phyloP scores from a whole-genome alignment of 2,329 filamentous ascomycete genomes.

The Ophiostoma montium region DNA sequence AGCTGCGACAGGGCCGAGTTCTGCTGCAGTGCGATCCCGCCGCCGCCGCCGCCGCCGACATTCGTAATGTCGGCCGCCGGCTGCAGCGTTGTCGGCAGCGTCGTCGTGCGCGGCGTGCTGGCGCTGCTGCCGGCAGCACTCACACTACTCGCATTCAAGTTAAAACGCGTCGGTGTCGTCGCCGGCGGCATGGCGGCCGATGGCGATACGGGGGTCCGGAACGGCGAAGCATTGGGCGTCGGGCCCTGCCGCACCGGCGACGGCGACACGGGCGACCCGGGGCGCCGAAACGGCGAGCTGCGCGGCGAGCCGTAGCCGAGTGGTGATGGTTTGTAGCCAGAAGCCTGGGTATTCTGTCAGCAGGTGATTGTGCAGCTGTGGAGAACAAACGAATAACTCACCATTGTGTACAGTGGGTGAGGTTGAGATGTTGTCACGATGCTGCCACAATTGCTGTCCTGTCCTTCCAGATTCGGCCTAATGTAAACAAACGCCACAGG shows the following conservation, averaged over 20 bases:
- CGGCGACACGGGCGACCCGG: constrained; percentile 50
- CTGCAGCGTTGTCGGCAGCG: constrained; percentile 18
- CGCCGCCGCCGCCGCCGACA: no score
- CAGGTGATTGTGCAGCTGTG: not conserved
- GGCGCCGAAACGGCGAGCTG: constrained; percentile 48
- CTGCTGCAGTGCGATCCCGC: constrained; percentile 17
- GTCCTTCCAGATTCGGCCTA: not conserved
- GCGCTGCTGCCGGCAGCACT: not conserved
- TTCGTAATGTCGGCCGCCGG: constrained; percentile 22
- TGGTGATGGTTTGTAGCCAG: constrained; percentile 55
- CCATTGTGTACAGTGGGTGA: no score
- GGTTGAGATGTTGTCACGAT: not conserved
- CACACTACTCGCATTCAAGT: no score
- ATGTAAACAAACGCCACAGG: constrained; percentile 12
- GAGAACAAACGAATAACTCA: no score
- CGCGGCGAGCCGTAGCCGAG: constrained; percentile 58
- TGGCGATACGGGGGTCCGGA: constrained; percentile 24
- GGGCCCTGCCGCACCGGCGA: constrained; percentile 41
- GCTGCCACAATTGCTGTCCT: no score
- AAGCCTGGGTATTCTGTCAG: constrained; percentile 26
- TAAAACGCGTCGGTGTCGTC: no score
- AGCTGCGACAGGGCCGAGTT: constrained; percentile 54
- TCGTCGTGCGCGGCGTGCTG: not conserved
- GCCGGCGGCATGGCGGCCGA: not conserved
- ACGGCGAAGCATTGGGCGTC: constrained; percentile 47